phyloP scores from a whole-genome alignment of 345 rosid genomes.

The Populus simonii region DNA sequence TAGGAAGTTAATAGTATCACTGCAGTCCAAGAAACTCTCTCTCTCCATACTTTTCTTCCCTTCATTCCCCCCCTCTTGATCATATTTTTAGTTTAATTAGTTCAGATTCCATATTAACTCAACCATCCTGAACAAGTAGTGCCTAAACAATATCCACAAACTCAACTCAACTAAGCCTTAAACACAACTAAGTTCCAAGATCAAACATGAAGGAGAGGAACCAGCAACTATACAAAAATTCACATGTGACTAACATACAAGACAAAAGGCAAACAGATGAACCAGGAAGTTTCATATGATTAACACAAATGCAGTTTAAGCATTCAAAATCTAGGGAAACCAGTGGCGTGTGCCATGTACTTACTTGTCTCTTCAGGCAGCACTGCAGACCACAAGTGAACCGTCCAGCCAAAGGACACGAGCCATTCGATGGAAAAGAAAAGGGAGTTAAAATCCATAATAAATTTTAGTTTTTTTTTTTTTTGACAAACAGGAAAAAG shows the following conservation, averaged over 20 bases:
- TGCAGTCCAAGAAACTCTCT: not conserved
- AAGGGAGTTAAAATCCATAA: not conserved
- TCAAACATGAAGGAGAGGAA: not conserved
- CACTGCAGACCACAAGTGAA: slow-evolving; percentile 50
- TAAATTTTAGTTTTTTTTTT: not conserved
- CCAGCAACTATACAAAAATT: not conserved
- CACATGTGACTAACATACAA: not conserved
- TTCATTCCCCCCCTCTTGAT: not conserved
- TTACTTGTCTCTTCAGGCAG: slow-evolving; percentile 92
- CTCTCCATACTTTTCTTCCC: not conserved
- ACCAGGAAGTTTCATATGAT: not conserved
- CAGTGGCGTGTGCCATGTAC: slow-evolving; percentile 26
- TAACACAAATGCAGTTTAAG: not conserved
- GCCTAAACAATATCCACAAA: not conserved
- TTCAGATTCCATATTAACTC: not conserved
- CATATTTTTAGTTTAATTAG: not conserved
- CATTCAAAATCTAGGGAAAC: not conserved
- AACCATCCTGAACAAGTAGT: not conserved
- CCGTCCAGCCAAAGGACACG: slow-evolving; percentile 40
- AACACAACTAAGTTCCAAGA: not conserved
- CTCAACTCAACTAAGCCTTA: not conserved
- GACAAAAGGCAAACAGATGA: not conserved
- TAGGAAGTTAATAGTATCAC: not conserved
- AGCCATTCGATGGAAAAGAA: slow-evolving; percentile 20
- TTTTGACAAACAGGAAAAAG: not conserved